Base-by-base conservation (phyloP, 2,329 filamentous ascomycete species). In the Aureobasidium pullulans region DNA sequence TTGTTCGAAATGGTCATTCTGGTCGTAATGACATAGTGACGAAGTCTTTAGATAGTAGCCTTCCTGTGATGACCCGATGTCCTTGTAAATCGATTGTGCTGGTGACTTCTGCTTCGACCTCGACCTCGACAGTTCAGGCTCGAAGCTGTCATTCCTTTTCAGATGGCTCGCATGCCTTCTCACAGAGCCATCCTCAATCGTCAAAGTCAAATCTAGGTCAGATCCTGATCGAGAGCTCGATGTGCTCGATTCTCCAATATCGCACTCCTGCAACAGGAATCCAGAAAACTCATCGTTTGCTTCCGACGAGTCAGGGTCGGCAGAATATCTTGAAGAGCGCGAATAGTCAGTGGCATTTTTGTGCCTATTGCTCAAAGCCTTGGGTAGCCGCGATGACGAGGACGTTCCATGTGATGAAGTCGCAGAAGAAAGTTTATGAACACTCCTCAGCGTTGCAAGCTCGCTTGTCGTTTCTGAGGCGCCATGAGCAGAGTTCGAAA, bases 161-260 rank as follows among this genome's bases (percentile, higher is more conserved):
- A 54, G 50, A 23, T 40, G 48, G 7, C 9, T 6, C 4, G 19
- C 4, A 31, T 29, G 7, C 34, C 36, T 15, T 4, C 15, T 15
- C 34, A 28, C 37, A 10, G n/a, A n/a, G 9, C 23, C 8, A 13
- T n/a, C 52, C 29, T 19, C 40, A 23, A 2, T 4, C 5, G 11
- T 6, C 40, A 16, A 16, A 16, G 11, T 4, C 31, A 57, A 16
- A 8, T 46, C 29, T 40, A 46, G 37, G 15, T 16, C 46, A 6
- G 46, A 52, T 5, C 16, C 57, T 16, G 57, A 50, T n/a, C 46
- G 44, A 23, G 57, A 52, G 28, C 46, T 59, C 47, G 57, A 50
- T 23, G 37, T 37, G 28, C 37, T 42, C 5, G 16, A 7, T 4
- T 19, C 32, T 44, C 15, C 5, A 15, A 53, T 46, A 7, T 13